A percentile compares a stretch with the other conserved stretches of the same genome.
Evolutionary conservation across 2,329 filamentous ascomycete species (phyloP).

Genomic region (Bisporella sp.): DNA sequence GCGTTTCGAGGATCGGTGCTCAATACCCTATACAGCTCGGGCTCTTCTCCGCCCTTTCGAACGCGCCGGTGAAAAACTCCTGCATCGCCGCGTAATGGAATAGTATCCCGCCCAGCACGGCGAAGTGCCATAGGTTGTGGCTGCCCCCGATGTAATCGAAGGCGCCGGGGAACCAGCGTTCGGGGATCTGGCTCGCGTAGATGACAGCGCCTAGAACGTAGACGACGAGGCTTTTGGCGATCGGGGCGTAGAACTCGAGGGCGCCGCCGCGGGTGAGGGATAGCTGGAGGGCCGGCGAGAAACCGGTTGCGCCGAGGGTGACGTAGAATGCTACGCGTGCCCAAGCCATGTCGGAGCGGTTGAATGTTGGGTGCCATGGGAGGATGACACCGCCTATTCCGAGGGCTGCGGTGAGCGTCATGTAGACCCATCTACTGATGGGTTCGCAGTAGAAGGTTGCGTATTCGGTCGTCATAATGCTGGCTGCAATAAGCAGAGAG

Average conservation of each 20-base stretch:
- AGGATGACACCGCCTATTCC: slow-evolving; percentile 84
- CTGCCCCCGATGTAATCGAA: slow-evolving; percentile 95
- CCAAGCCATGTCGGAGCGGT: slow-evolving; percentile 88
- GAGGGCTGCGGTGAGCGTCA: slow-evolving; percentile 70
- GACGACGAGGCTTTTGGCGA: slow-evolving; percentile 78
- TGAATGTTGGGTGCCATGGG: slow-evolving; percentile 95
- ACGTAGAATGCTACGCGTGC: slow-evolving; percentile 87
- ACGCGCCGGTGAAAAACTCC: slow-evolving; percentile 78
- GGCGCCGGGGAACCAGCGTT: slow-evolving; percentile 84
- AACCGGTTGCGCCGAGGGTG: slow-evolving; percentile 78
- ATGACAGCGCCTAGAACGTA: slow-evolving; percentile 80
- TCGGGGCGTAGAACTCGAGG: slow-evolving; percentile 89
- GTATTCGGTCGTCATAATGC: slow-evolving; percentile 97
- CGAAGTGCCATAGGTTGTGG: slow-evolving; percentile 96
- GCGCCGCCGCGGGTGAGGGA: slow-evolving; percentile 67
- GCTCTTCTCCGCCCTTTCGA: slow-evolving; percentile 47
- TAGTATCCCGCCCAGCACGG: slow-evolving; percentile 90
- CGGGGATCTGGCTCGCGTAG: slow-evolving; percentile 88
- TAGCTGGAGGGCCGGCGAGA: slow-evolving; percentile 82
- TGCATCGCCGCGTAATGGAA: slow-evolving; percentile 98
- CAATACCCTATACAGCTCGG: background rate
- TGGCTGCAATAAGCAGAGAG: slow-evolving; percentile 86
- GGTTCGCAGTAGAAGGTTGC: slow-evolving; percentile 99
- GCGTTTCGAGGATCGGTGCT: no score
- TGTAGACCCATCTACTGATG: slow-evolving; percentile 77